phyloP scores from a whole-genome alignment of 176 grass and related monocot species.

The Triticum aestivum region IWGSC_CS_RefSeq_v2.1 NC_057814.1:92349481-92349980 shows the following conservation, averaged over 20 bases:
- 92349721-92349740: constrained; percentile 52
- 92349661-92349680: constrained; percentile 57
- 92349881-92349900: constrained; percentile 45
- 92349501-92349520: no score
- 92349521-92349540: no score
- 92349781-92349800: constrained; percentile 33
- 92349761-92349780: constrained; percentile 25
- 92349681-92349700: constrained; percentile 62
- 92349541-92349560: no score
- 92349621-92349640: no score
- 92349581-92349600: neutral
- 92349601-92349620: neutral
- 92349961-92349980: no score
- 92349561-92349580: no score
- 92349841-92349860: constrained; percentile 20
- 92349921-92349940: no score
- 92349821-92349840: constrained; percentile 45
- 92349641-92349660: constrained; percentile 20
- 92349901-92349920: neutral
- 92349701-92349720: constrained; percentile 44
- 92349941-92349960: no score
- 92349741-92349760: constrained; percentile 41
- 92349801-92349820: constrained; percentile 40
- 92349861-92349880: constrained; percentile 35
- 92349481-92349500: no score